These are phyloP conservation scores for Crithidia acanthocephali DNA, from an alignment of 208 protist species.

Conservation along the genomic window DNA sequence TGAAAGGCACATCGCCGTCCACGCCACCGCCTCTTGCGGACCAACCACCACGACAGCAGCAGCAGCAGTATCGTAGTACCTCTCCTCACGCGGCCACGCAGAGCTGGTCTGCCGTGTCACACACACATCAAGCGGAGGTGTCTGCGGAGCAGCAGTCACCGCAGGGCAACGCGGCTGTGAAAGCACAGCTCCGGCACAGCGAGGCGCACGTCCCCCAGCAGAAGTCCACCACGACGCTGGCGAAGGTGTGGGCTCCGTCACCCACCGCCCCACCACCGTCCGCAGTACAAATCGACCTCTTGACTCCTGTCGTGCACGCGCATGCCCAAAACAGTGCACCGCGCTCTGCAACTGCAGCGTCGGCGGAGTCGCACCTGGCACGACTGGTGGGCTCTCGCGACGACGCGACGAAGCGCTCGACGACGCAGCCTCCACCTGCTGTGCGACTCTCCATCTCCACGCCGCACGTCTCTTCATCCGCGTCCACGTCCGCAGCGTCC, in stretches of 20 bases:
- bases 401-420: background rate
- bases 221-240: background rate
- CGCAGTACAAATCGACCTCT: background rate
- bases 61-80: background rate
- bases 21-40: background rate
- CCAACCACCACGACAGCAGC: background rate
- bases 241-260: background rate
- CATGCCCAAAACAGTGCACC: background rate
- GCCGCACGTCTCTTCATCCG: background rate
- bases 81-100: no score
- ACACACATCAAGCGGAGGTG: no score
- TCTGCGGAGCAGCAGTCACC: no score
- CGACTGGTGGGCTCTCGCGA: background rate
- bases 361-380: background rate
- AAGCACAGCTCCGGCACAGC: no score
- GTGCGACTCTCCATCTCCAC: constrained; percentile 3
- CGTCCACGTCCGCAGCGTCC: background rate
- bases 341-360: background rate
- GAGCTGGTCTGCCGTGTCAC: no score
- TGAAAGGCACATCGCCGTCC: background rate
- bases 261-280: background rate
- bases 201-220: no score
- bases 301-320: background rate
- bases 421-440: constrained; percentile 4
- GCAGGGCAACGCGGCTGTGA: no score